Conservation (phyloP, 2,329 filamentous ascomycete species). For the Daldinia eschscholtzii region DNA sequence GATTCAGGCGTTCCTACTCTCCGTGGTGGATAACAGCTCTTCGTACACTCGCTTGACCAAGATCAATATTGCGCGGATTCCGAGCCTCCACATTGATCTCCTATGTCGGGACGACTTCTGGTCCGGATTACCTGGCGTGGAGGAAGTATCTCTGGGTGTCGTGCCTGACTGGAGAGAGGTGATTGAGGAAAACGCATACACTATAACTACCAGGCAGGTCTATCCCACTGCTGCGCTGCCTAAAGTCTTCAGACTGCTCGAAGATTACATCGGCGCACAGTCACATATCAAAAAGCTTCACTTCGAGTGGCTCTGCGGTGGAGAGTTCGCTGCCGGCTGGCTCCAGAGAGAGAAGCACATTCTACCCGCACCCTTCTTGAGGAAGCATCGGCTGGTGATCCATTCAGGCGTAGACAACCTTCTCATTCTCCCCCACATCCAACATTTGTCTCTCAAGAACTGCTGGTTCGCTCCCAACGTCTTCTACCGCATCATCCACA, state of each 20-base stretch:
- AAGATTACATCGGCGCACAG: slow-evolving; percentile 61
- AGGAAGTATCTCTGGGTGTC: slow-evolving; percentile 68
- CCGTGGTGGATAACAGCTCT: slow-evolving; percentile 70
- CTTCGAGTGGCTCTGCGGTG: slow-evolving; percentile 76
- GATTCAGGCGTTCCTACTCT: slow-evolving; percentile 74
- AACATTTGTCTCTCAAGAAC: slow-evolving; percentile 73
- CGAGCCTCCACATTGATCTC: slow-evolving; percentile 69
- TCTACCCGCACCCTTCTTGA: slow-evolving; percentile 70
- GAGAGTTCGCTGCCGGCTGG: slow-evolving; percentile 73
- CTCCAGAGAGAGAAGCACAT: slow-evolving; percentile 72
- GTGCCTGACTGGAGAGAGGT: slow-evolving; percentile 76
- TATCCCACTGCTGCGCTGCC: slow-evolving; percentile 65
- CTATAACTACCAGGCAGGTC: slow-evolving; percentile 62
- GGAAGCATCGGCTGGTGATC: slow-evolving; percentile 37
- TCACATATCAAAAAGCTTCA: slow-evolving; percentile 68
- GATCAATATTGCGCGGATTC: slow-evolving; percentile 73
- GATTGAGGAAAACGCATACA: slow-evolving; percentile 63
- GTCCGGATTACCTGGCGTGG: slow-evolving; percentile 67
- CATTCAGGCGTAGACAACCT: slow-evolving; percentile 52
- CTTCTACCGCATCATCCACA: slow-evolving; percentile 64
- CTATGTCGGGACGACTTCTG: slow-evolving; percentile 72
- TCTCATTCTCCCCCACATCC: slow-evolving; percentile 67
- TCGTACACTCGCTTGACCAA: slow-evolving; percentile 68
- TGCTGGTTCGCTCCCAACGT: slow-evolving; percentile 75
- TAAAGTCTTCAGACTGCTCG: slow-evolving; percentile 66